Conservation (phyloP, 1,284 basidiomycete genomes). For the Ganoderma leucocontextum region DNA sequence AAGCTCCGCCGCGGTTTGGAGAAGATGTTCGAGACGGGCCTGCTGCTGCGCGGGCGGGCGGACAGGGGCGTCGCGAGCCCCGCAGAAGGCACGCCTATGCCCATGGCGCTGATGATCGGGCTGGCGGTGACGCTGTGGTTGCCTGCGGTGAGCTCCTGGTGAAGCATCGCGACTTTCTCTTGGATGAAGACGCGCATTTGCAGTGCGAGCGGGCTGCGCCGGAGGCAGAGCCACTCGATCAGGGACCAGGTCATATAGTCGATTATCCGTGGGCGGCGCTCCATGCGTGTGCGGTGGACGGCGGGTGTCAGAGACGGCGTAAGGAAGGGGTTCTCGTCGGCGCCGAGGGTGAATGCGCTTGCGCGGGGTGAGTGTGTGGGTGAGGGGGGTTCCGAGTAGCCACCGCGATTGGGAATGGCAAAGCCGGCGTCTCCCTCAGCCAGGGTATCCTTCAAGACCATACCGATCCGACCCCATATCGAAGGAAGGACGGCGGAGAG, state of each 20-base stretch:
- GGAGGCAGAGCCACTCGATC: slow-evolving; percentile 71
- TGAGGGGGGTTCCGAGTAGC: slow-evolving; percentile 52
- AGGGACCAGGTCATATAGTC: slow-evolving; percentile 83
- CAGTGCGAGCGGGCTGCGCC: slow-evolving; percentile 68
- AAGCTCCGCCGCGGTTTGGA: slow-evolving; percentile 55
- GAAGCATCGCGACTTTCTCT: slow-evolving; percentile 63
- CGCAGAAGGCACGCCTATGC: slow-evolving; percentile 23
- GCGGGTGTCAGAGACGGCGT: slow-evolving; percentile 34
- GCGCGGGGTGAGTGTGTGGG: slow-evolving; percentile 53
- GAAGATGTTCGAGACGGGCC: slow-evolving; percentile 56
- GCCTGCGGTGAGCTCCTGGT: slow-evolving; percentile 52
- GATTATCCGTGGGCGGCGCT: slow-evolving; percentile 59
- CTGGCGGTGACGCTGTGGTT: slow-evolving; percentile 11
- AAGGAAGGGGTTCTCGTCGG: slow-evolving; percentile 40
- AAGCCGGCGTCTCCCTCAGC: slow-evolving; percentile 67
- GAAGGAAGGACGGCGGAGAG: slow-evolving; percentile 61
- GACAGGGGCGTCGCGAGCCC: slow-evolving; percentile 18
- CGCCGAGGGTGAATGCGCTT: slow-evolving; percentile 37
- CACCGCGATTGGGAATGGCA: slow-evolving; percentile 48
- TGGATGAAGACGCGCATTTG: slow-evolving; percentile 71
- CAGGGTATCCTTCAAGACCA: slow-evolving; percentile 58
- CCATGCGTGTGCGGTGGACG: slow-evolving; percentile 32
- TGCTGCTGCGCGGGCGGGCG: slow-evolving; percentile 37
- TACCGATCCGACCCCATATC: slow-evolving; percentile 68
- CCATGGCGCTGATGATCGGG: slow-evolving; percentile 18